Percentiles rank a stretch among this genome's conserved stretches.
Evolutionary conservation across 2,329 filamentous ascomycete genomes (phyloP).

Genomic region (Chaetoscypha palmicola): DNA sequence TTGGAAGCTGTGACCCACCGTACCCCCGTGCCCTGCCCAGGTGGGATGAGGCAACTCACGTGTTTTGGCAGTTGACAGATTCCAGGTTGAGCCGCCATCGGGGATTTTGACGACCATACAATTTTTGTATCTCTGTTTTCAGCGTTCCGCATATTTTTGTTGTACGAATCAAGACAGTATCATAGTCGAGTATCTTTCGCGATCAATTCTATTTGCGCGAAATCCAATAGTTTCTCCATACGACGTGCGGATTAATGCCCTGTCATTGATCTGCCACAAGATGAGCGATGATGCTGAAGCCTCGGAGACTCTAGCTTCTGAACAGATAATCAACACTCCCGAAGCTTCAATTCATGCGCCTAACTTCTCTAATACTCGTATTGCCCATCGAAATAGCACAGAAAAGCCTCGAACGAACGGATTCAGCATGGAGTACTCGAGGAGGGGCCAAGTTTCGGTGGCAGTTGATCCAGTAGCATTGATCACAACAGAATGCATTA

Average conservation of each 20-base stretch:
- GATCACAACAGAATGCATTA: constrained; percentile 97
- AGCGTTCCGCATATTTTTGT: background rate
- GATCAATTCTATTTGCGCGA: background rate
- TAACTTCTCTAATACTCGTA: constrained; percentile 5
- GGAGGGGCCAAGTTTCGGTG: constrained; percentile 52
- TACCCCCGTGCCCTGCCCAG: too few species aligned
- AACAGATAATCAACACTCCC: constrained; percentile 15
- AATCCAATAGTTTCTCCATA: background rate
- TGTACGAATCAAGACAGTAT: background rate
- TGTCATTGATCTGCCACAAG: constrained; percentile 12
- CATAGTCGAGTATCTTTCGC: background rate
- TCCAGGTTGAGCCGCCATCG: background rate
- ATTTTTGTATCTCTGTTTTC: constrained; percentile 1
- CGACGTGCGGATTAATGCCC: constrained; percentile 9
- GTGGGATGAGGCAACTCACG: too few species aligned
- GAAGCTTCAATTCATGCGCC: constrained; percentile 12
- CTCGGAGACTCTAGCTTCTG: constrained; percentile 14
- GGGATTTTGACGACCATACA: background rate
- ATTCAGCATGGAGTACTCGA: constrained; percentile 16
- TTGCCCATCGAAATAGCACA: constrained; percentile 6
- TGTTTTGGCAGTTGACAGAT: too few species aligned
- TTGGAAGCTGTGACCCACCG: background rate
- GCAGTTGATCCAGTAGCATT: constrained; percentile 86
- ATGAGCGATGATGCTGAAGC: constrained; percentile 27
- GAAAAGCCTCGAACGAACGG: constrained; percentile 13